phyloP scores from a whole-genome alignment of 1,284 basidiomycete species.

The Rhodotorula sp. region DNA sequence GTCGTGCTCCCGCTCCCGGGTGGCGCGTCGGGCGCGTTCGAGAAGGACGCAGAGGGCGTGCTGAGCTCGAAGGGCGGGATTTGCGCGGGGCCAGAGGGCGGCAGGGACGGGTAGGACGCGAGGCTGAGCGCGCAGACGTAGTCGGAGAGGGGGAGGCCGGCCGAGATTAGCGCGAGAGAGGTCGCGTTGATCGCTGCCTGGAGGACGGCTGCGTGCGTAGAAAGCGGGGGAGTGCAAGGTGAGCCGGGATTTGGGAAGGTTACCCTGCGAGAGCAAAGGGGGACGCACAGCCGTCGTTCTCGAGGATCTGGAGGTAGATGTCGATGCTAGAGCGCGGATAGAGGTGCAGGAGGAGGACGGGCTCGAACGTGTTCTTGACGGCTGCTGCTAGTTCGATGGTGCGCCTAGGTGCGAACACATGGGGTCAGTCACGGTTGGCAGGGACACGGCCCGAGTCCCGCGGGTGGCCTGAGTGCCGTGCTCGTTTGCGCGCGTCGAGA shows the following conservation, averaged over 20 bases:
- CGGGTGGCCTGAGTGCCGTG: too few relatives aligned
- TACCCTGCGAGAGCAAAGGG: neutral
- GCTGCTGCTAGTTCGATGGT: constrained; percentile 81
- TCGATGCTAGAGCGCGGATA: constrained; percentile 95
- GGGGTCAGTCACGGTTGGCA: neutral
- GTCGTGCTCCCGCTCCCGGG: constrained; percentile 57
- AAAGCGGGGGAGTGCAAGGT: neutral
- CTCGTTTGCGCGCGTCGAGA: too few relatives aligned
- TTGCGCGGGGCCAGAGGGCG: constrained; percentile 33
- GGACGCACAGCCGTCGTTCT: constrained; percentile 75
- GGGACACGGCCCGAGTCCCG: too few relatives aligned
- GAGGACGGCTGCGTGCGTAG: constrained; percentile 66
- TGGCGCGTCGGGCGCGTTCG: constrained; percentile 22
- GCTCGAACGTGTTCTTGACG: constrained; percentile 92
- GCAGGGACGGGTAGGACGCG: constrained; percentile 65
- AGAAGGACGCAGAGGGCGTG: constrained; percentile 17
- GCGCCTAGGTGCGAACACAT: constrained; percentile 61
- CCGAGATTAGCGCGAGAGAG: constrained; percentile 83
- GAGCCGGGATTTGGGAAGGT: neutral
- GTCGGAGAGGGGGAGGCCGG: constrained; percentile 87
- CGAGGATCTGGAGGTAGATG: constrained; percentile 86
- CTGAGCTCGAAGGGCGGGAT: constrained; percentile 38
- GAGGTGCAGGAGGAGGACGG: constrained; percentile 83
- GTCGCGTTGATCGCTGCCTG: constrained; percentile 93
- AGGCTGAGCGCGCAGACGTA: constrained; percentile 79